Evolutionary conservation across 805 yeast species (phyloP).

Genomic region (Kazachstania kunashirensis): DNA sequence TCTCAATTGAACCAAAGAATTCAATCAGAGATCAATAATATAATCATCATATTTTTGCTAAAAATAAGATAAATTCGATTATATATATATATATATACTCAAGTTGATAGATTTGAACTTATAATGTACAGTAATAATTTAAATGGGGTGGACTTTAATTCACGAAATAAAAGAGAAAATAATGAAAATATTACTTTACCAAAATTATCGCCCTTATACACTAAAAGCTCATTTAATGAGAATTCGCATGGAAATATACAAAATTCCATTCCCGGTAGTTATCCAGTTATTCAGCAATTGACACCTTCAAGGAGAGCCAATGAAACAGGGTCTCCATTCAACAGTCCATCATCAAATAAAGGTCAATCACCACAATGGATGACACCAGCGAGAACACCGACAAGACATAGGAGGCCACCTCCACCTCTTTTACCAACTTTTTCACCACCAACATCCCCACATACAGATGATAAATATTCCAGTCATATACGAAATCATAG

Average conservation of each 20-base stretch:
- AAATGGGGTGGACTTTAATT: no score
- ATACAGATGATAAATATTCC: not conserved
- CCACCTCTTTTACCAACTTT: slow-evolving; percentile 17
- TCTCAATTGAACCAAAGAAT: no score
- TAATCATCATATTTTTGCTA: no score
- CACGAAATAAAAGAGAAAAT: no score
- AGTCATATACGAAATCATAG: slow-evolving; percentile 1
- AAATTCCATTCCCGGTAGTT: no score
- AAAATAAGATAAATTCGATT: no score
- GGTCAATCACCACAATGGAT: not conserved
- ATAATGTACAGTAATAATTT: no score
- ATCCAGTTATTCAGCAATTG: not conserved
- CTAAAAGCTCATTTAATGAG: slow-evolving; percentile 16
- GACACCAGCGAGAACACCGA: not conserved
- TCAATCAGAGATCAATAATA: no score
- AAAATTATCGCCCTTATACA: slow-evolving; percentile 24
- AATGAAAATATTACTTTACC: slow-evolving; percentile 13
- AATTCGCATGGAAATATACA: not conserved
- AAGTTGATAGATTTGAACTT: no score
- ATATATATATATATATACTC: no score
- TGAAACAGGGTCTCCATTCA: not conserved
- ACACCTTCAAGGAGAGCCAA: not conserved
- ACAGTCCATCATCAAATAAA: not conserved
- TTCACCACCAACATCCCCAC: slow-evolving; percentile 2
- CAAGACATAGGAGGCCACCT: slow-evolving; percentile 15